Conservation (phyloP, 2,329 filamentous ascomycete species). For the Eutypa lata region DNA sequence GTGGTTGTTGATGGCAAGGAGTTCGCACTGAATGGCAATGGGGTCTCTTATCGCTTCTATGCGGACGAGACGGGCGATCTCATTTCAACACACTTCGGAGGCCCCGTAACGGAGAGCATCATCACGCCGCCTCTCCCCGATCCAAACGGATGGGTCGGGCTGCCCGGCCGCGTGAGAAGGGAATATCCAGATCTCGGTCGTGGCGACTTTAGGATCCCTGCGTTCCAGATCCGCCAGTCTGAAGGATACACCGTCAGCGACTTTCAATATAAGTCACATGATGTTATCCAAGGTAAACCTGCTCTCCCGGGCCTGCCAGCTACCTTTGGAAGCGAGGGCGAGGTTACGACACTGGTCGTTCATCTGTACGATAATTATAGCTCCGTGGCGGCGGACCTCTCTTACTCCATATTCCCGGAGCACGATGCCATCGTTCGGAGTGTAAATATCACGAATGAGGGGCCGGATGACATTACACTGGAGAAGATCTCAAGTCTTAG, state of each 20-base stretch:
- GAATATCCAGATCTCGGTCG: constrained; percentile 64
- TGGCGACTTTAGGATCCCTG: constrained; percentile 61
- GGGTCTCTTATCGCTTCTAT: constrained; percentile 59
- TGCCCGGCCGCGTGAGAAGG: constrained; percentile 48
- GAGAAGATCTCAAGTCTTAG: constrained; percentile 49
- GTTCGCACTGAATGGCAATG: constrained; percentile 54
- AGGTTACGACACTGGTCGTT: constrained; percentile 58
- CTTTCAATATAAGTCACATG: constrained; percentile 56
- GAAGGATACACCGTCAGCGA: constrained; percentile 57
- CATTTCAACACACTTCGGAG: constrained; percentile 57
- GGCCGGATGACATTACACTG: constrained; percentile 51
- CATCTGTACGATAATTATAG: constrained; percentile 58
- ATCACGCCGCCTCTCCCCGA: constrained; percentile 34
- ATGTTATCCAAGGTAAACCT: constrained; percentile 55
- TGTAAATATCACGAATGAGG: constrained; percentile 59
- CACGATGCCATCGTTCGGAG: constrained; percentile 61
- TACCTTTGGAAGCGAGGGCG: constrained; percentile 52
- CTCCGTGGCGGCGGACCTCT: constrained; percentile 54
- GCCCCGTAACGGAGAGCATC: constrained; percentile 45
- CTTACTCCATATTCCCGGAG: constrained; percentile 61
- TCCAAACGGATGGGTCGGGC: constrained; percentile 49
- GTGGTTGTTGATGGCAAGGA: constrained; percentile 52
- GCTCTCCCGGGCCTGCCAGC: constrained; percentile 53
- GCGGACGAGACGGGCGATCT: constrained; percentile 53
- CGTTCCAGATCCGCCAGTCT: constrained; percentile 57